Base-by-base conservation (phyloP, 768 basidiomycete genomes). In the Phallus indusiatus region DNA sequence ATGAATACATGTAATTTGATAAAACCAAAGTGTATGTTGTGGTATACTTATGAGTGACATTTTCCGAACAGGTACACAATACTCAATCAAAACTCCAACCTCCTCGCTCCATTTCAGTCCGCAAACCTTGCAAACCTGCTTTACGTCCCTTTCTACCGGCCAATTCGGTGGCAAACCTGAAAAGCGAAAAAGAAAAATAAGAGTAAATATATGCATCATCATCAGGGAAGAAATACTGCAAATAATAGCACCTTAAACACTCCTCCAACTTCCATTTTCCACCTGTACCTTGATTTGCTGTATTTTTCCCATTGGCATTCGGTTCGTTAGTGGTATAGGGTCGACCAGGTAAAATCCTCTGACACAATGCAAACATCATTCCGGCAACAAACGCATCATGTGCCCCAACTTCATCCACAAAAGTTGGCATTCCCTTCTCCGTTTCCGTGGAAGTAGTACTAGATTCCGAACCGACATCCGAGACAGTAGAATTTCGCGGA, bases 371-470 rank as follows among this genome's bases (percentile, higher is more conserved):
- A 69, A 82, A 92, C 56, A 93, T 86, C 88, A 93, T 91, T 8
- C 89, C 90, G 0, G 86, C 84, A n/a, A 90, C 80, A 64, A 90
- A 90, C 2, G 88, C 89, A 59, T 88, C 85, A 64, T 90, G 86
- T 1, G 86, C 84, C 0, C 88, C 88, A 10, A 84, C 79, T 63
- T 90, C 88, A 65, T 90, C 89, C 8, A 83, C 72, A 1, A 79
- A 71, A 17, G 76, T 34, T 24, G 46, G 21, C 9, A 5, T 18
- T 11, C 55, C 55, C 9, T 48, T 46, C 42, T 56, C 55, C 11
- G 55, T 56, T 33, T 56, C 55, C 4, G 49, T 36, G 1, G 55
- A 56, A 12, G 55, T 56, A 0, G 46, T 46, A 14, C 47, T 46
- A 9, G 55, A 56, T 6, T 56, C 55, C 5, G 55, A 49, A n/a